Evolutionary conservation across 177 flowering plant genomes (phyloP).

Genomic region (Vitis hybrid): DNA sequence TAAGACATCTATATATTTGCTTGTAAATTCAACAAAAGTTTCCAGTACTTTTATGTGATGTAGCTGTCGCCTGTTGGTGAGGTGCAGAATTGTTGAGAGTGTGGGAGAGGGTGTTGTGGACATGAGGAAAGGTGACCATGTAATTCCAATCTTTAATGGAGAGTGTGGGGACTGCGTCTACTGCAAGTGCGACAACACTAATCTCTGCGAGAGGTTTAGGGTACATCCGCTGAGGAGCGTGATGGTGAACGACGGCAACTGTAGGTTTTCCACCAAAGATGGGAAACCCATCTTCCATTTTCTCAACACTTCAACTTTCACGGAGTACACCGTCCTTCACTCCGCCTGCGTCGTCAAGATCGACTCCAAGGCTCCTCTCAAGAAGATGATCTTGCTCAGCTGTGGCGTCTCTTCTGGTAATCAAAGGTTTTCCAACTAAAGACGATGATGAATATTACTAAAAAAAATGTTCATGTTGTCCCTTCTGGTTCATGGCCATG

Average conservation of each 20-base stretch:
- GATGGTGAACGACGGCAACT: conserved; percentile 55
- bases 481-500: background rate
- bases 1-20: conserved; percentile 13
- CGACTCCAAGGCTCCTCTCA: conserved; percentile 41
- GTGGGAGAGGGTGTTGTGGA: conserved; percentile 70
- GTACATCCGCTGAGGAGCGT: conserved; percentile 52
- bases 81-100: conserved; percentile 59
- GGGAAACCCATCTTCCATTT: conserved; percentile 71
- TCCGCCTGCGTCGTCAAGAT: conserved; percentile 71
- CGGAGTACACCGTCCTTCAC: conserved; percentile 70
- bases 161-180: conserved; percentile 60
- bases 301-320: conserved; percentile 76
- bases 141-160: conserved; percentile 69
- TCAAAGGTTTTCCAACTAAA: no score
- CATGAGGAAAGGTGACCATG: conserved; percentile 60
- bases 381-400: conserved; percentile 63
- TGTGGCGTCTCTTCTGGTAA: conserved; percentile 76
- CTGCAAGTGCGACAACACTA: conserved; percentile 52
- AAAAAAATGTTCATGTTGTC: no score
- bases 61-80: background rate
- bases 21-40: background rate
- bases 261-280: conserved; percentile 48
- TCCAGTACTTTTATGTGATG: background rate
- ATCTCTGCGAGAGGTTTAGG: conserved; percentile 52
- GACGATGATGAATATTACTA: no score